A percentile compares a stretch with the other conserved stretches of the same genome.
Evolutionary conservation across 169 alveolate species (phyloP).

Genomic region (Theileria orientalis): DNA sequence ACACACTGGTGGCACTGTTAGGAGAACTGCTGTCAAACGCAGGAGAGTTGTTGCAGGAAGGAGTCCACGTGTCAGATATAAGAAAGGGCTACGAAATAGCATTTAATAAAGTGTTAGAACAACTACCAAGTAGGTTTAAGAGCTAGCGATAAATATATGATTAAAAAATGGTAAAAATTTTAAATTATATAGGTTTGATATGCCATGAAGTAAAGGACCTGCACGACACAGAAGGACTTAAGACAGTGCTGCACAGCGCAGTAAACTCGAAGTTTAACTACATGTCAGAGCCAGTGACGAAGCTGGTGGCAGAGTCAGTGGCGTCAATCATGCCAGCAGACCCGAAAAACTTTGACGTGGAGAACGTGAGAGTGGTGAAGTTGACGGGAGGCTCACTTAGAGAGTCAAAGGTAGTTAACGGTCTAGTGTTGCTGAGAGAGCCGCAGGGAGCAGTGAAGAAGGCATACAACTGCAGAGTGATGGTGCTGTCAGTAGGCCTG

Average conservation of each 20-base stretch:
- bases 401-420: constrained; percentile 88
- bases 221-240: neutral
- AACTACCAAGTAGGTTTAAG: constrained; percentile 67
- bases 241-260: neutral
- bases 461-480: constrained; percentile 90
- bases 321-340: constrained; percentile 89
- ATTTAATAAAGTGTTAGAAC: constrained; percentile 82
- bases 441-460: constrained; percentile 91
- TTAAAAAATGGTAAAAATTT: constrained; percentile 27
- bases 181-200: constrained; percentile 20
- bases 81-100: constrained; percentile 96
- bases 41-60: constrained; percentile 84
- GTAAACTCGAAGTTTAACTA: constrained; percentile 61
- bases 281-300: constrained; percentile 22
- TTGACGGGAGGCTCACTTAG: constrained; percentile 92
- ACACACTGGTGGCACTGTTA: constrained; percentile 93
- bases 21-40: constrained; percentile 96
- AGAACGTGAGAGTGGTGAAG: constrained; percentile 96
- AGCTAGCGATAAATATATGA: constrained; percentile 24
- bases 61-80: constrained; percentile 95
- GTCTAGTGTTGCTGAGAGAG: constrained; percentile 88
- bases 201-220: constrained; percentile 6
- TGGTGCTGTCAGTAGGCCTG: constrained; percentile 94
- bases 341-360: constrained; percentile 91
- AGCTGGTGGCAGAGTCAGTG: constrained; percentile 88